Evolutionary conservation across 1,284 basidiomycete genomes (phyloP), one percentile per base, ranked within the genome.

Genomic region (Ustilago loliicola): DNA sequence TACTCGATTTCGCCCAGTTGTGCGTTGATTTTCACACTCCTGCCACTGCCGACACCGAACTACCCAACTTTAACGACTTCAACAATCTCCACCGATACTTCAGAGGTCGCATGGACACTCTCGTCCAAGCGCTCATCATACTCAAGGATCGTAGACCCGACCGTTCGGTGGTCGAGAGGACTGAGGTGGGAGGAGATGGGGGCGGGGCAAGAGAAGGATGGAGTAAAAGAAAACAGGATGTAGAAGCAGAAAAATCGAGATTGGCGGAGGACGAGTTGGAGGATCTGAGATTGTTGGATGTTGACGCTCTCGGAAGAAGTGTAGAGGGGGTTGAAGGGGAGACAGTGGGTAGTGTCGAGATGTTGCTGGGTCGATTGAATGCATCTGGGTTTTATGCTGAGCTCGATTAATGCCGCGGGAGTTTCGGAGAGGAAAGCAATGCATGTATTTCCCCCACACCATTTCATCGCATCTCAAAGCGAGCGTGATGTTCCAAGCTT

Each of bases 1-100:
- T 61, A 13, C 66, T 80, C 21, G 79, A 80, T 59, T 77, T 80
- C 29, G 38, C 66, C 0, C 78, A 73, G 54, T 57, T 77, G 29
- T 69, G 69, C 59, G 29, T 60, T 52, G 72, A 75, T 60, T 66
- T 69, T 25, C 70, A 72, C 51, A 47, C 32, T 2, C 68, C 68
- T 3, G n/a, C 61, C 1, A 25, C 62, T 4, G 45, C 42, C 7
- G 17, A 38, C 6, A 40, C 63, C 7, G 69, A 65, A 23, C 40
- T 58, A 11, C 61, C 75, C 3, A 73, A 23, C 3, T 64, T 30
- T n/a, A 30, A 70, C n/a, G 71, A 72, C 15, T 73, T 77, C 21
- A 5, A 47, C 15, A 62, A 58, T 15, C 58, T 72, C 7, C 57
- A 71, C 19, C 29, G 25, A 4, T 55, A 66, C 47, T 72, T 72